Percentiles rank a stretch among this genome's conserved stretches.
phyloP scores from a whole-genome alignment of 2,329 filamentous ascomycete genomes.

The Proliferodiscus dingleyae region DNA sequence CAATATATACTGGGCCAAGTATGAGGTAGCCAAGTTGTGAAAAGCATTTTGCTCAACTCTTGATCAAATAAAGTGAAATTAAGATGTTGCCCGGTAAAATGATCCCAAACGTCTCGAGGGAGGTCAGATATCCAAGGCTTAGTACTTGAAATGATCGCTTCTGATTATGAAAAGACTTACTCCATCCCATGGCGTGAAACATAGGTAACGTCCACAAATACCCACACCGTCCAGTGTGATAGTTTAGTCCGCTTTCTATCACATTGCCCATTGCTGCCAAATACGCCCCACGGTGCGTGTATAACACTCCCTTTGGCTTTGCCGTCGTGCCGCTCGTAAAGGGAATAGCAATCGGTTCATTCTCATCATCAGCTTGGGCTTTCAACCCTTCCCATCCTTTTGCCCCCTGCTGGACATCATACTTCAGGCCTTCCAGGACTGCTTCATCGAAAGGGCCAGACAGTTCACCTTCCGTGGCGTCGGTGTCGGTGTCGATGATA shows the following conservation, averaged over 20 bases:
- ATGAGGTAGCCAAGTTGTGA: too few species aligned
- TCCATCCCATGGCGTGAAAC: slow-evolving; percentile 61
- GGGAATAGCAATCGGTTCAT: slow-evolving; percentile 77
- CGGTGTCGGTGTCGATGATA: slow-evolving; percentile 77
- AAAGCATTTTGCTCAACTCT: too few species aligned
- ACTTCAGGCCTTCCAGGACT: slow-evolving; percentile 70
- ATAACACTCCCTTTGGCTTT: slow-evolving; percentile 86
- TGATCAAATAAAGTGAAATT: too few species aligned
- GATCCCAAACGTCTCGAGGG: too few species aligned
- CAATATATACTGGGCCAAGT: too few species aligned
- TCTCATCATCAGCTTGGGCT: slow-evolving; percentile 63
- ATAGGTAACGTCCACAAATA: slow-evolving; percentile 93
- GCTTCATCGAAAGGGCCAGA: slow-evolving; percentile 80
- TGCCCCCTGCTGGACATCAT: slow-evolving; percentile 61
- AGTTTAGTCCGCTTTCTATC: slow-evolving; percentile 82
- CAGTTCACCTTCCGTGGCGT: slow-evolving; percentile 66
- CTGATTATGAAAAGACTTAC: slow-evolving; percentile 16
- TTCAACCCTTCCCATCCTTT: slow-evolving; percentile 76
- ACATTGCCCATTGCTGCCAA: slow-evolving; percentile 80
- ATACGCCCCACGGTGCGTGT: slow-evolving; percentile 83
- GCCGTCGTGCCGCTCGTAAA: slow-evolving; percentile 95
- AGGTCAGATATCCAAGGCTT: too few species aligned
- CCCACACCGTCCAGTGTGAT: slow-evolving; percentile 61
- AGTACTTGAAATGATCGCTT: too few species aligned
- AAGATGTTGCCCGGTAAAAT: too few species aligned